Evolutionary conservation across 2,329 filamentous ascomycete genomes (phyloP), one percentile per base, ranked within the genome.

Genomic region (Aquanectria penicillioides): DNA sequence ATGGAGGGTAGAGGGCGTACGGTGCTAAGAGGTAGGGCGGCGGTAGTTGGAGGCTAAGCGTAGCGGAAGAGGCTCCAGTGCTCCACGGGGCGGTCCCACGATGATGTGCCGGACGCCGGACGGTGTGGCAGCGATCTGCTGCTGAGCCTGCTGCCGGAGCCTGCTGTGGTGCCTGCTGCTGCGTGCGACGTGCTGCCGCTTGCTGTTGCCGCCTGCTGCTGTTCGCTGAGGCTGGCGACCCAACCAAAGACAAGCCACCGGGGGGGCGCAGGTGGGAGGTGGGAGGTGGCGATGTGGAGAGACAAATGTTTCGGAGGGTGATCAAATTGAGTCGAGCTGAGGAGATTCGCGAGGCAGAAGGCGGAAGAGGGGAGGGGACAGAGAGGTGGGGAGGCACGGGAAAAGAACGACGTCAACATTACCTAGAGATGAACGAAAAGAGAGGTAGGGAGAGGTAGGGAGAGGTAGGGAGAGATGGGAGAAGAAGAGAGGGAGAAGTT

Each of bases 301-400:
- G 64, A 69, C 66, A 62, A 17, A 33, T 40, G 61, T 63, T 58
- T 63, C 61, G 37, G 49, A 29, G 37, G n/a, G 26, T 17, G 28
- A 10, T 8, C 18, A 9, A 20, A 28, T 7, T 12, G 20, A 17
- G 12, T 23, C 17, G 28, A 23, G 34, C 28, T 28, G 26, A 36
- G 37, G 34, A 52, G 57, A 33, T 20, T 23, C 22, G 47, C 25
- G 38, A 17, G 46, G 28, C 13, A 43, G 34, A 20, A 48, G 25
- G 22, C 18, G 31, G 28, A 25, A 17, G 28, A 26, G 47, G 48
- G 20, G 28, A 52, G 34, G n/a, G 31, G 15, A 50, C 15, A 40
- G 12, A 44, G 26, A 31, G 26, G 34, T 22, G 31, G 28, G 34
- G 52, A 29, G 20, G 28, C 23, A 22, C 31, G 22, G 34, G 34